These are phyloP conservation scores for Pseudogymnoascus sp. DNA, from an alignment of 2,329 filamentous ascomycete genomes.

Conservation along the genomic window DNA sequence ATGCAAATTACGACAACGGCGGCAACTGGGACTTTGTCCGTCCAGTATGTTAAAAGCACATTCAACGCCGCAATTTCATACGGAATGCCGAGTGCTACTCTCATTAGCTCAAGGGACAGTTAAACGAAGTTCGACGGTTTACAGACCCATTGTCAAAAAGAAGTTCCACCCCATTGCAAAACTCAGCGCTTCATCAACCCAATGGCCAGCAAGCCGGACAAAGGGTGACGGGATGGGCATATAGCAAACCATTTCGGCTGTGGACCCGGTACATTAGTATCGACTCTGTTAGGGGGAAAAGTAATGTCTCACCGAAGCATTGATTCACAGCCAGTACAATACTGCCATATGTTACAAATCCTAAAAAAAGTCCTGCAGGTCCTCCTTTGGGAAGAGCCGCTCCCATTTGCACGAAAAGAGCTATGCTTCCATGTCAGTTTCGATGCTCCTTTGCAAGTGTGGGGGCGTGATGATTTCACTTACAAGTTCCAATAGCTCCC, in stretches of 20 bases:
- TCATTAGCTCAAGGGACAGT: conserved; percentile 25
- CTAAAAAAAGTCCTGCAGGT: conserved; percentile 46
- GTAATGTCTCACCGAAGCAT: conserved; percentile 9
- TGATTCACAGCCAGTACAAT: conserved; percentile 40
- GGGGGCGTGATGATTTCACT: not conserved
- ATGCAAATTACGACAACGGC: conserved; percentile 31
- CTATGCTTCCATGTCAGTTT: conserved; percentile 18
- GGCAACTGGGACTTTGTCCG: conserved; percentile 29
- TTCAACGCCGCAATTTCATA: conserved; percentile 36
- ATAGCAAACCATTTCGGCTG: conserved; percentile 51
- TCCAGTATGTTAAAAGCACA: conserved; percentile 33
- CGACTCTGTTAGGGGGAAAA: conserved; percentile 35
- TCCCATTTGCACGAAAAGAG: conserved; percentile 51
- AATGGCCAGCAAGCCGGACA: conserved; percentile 45
- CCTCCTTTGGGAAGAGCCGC: conserved; percentile 47
- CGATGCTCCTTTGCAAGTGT: not conserved
- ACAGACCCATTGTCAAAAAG: conserved; percentile 37
- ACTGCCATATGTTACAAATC: conserved; percentile 42
- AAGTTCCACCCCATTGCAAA: conserved; percentile 51
- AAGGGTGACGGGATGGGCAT: conserved; percentile 44
- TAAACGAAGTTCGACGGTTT: not conserved
- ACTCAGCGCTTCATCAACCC: conserved; percentile 45
- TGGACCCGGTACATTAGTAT: conserved; percentile 26
- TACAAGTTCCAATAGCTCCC: conserved; percentile 42
- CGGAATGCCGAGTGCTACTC: conserved; percentile 39